A percentile compares a stretch with the other conserved stretches of the same genome.
phyloP scores from a whole-genome alignment of 2,329 filamentous ascomycete species.

The Peltaster fructicola region DNA sequence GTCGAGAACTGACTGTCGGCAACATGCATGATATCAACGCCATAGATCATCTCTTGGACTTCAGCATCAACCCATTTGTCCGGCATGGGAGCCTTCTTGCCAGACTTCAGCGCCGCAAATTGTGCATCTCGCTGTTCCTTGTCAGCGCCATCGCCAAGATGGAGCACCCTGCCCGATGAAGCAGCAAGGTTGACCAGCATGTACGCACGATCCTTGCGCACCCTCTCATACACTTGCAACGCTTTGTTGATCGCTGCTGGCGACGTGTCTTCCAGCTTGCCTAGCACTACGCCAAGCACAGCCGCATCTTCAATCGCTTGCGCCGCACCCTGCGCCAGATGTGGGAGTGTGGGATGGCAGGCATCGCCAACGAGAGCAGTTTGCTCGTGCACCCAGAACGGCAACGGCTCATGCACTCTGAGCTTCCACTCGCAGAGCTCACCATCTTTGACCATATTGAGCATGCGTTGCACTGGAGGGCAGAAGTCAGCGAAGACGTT shows the following conservation, averaged over 20 bases:
- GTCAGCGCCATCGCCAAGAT: conserved; percentile 39
- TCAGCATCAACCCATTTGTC: conserved; percentile 36
- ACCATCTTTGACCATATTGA: conserved; percentile 44
- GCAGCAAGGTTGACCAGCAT: conserved; percentile 39
- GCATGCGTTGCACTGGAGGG: conserved; percentile 41
- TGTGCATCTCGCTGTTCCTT: conserved; percentile 40
- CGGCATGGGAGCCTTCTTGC: conserved; percentile 23
- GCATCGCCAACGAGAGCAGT: conserved; percentile 41
- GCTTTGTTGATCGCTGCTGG: conserved; percentile 33
- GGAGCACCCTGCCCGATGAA: conserved; percentile 34
- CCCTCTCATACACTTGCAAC: conserved; percentile 37
- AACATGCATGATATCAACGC: conserved; percentile 26
- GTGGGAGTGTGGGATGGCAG: conserved; percentile 45
- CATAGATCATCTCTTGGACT: conserved; percentile 32
- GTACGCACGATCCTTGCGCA: conserved; percentile 39
- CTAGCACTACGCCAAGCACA: conserved; percentile 35
- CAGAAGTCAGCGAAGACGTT: conserved; percentile 42
- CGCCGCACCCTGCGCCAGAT: conserved; percentile 46
- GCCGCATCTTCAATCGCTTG: conserved; percentile 48
- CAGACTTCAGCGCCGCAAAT: conserved; percentile 31
- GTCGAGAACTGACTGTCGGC: conserved; percentile 26
- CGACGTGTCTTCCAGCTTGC: conserved; percentile 28
- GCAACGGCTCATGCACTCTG: conserved; percentile 41
- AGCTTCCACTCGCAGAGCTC: conserved; percentile 52
- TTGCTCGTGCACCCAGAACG: conserved; percentile 40